Percentiles rank a stretch among this genome's conserved stretches.
Conservation (phyloP, 495 filamentous ascomycete species). For the Parathielavia appendiculata region DNA sequence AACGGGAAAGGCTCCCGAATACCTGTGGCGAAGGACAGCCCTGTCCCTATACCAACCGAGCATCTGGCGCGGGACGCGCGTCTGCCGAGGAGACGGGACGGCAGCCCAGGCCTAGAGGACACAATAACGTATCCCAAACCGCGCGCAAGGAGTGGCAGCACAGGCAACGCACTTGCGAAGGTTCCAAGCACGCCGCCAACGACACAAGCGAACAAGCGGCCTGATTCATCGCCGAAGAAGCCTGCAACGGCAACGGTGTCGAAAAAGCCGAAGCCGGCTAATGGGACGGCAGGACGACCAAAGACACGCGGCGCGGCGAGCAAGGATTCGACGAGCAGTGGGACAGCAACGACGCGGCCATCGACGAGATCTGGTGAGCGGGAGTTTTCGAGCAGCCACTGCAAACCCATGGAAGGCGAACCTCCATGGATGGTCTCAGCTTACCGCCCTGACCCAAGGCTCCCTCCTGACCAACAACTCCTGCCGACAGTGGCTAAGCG, state of each 20-base stretch:
- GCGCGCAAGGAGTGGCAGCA: slow-evolving; percentile 68
- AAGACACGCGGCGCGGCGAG: slow-evolving; percentile 55
- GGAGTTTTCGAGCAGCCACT: slow-evolving; percentile 37
- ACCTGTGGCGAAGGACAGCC: slow-evolving; percentile 72
- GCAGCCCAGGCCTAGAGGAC: slow-evolving; percentile 56
- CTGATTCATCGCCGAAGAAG: slow-evolving; percentile 48
- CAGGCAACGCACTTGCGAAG: slow-evolving; percentile 55
- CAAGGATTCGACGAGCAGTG: slow-evolving; percentile 50
- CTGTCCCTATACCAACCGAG: slow-evolving; percentile 65
- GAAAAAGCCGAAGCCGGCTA: slow-evolving; percentile 42
- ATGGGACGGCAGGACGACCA: slow-evolving; percentile 49
- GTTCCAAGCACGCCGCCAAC: slow-evolving; percentile 36
- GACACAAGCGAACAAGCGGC: slow-evolving; percentile 40
- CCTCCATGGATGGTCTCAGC: slow-evolving; percentile 92
- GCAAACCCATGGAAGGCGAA: slow-evolving; percentile 83
- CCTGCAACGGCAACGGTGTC: slow-evolving; percentile 20
- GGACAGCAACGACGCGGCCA: slow-evolving; percentile 42
- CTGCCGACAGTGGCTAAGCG: slow-evolving; percentile 89
- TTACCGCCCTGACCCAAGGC: slow-evolving; percentile 90
- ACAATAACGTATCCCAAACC: slow-evolving; percentile 51
- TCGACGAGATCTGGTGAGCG: slow-evolving; percentile 50
- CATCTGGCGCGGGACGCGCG: slow-evolving; percentile 68
- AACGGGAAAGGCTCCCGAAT: slow-evolving; percentile 57
- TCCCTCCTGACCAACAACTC: slow-evolving; percentile 92
- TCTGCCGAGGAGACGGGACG: slow-evolving; percentile 56